Percentiles rank a stretch among this genome's conserved stretches.
Conservation (phyloP, 1,284 basidiomycete species). For the Thelephora terrestris region DNA sequence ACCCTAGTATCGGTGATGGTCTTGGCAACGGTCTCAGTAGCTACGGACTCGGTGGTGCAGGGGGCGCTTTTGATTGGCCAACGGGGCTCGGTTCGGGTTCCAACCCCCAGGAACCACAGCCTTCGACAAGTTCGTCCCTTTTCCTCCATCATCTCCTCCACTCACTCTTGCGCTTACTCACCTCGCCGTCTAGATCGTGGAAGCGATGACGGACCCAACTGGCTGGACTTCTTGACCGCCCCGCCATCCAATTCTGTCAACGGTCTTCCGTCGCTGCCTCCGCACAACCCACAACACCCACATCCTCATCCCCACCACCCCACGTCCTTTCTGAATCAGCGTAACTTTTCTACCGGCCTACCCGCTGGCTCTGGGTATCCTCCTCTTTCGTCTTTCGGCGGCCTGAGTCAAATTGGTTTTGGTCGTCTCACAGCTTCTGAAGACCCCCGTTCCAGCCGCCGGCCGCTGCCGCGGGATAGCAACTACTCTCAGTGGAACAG, state of each 20-base stretch:
- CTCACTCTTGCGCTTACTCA: too few relatives aligned
- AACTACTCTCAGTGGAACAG: too few relatives aligned
- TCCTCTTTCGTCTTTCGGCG: too few relatives aligned
- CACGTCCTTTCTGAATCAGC: background rate
- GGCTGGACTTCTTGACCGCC: background rate
- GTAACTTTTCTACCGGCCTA: too few relatives aligned
- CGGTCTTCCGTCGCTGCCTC: background rate
- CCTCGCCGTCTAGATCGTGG: background rate
- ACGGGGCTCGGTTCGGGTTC: background rate
- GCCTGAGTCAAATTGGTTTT: too few relatives aligned
- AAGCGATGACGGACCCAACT: background rate
- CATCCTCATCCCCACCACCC: background rate
- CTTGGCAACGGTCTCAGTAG: background rate
- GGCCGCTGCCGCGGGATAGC: too few relatives aligned
- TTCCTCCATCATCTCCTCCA: background rate
- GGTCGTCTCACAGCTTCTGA: too few relatives aligned
- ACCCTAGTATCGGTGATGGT: background rate
- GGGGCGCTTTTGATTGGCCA: background rate
- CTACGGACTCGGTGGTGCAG: background rate
- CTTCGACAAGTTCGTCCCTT: background rate
- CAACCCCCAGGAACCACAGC: background rate
- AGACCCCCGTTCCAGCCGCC: too few relatives aligned
- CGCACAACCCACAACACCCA: background rate
- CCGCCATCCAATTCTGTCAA: background rate
- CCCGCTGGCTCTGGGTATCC: too few relatives aligned